phyloP scores from a whole-genome alignment of 2,329 filamentous ascomycete genomes.

The Magnaporthiopsis poae region DNA sequence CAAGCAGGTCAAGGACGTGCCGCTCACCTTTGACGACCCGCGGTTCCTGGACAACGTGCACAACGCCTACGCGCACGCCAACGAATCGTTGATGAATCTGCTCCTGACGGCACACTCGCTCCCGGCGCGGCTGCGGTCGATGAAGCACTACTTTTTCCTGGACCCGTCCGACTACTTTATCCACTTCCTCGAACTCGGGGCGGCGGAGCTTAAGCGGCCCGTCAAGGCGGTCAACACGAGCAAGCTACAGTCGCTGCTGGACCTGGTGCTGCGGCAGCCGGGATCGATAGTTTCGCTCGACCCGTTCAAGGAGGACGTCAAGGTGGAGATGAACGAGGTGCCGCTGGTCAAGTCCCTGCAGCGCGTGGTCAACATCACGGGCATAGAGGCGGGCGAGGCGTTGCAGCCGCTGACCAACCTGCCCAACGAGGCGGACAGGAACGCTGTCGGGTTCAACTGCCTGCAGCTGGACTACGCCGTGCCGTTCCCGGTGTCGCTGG shows the following conservation, averaged over 20 bases:
- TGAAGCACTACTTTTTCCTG: constrained; percentile 99
- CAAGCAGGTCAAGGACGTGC: constrained; percentile 79
- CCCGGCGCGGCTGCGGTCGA: constrained; percentile 72
- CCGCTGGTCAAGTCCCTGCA: constrained; percentile 88
- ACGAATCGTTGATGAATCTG: constrained; percentile 81
- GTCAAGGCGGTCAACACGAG: constrained; percentile 80
- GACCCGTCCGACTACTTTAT: constrained; percentile 97
- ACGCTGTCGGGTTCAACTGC: constrained; percentile 81
- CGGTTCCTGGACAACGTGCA: constrained; percentile 94
- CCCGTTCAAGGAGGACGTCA: constrained; percentile 96
- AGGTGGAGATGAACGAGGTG: constrained; percentile 92
- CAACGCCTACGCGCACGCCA: constrained; percentile 86
- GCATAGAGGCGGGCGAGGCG: constrained; percentile 80
- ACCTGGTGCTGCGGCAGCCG: constrained; percentile 89
- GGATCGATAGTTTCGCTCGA: constrained; percentile 89
- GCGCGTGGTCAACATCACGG: constrained; percentile 91
- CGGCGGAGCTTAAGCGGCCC: constrained; percentile 86
- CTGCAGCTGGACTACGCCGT: constrained; percentile 89
- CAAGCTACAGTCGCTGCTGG: constrained; percentile 91
- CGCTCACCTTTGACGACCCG: constrained; percentile 80
- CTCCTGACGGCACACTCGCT: constrained; percentile 87
- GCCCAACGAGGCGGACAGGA: constrained; percentile 55
- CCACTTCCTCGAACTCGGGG: constrained; percentile 86
- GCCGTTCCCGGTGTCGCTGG: constrained; percentile 87
- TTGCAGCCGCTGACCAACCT: constrained; percentile 55